phyloP scores from a whole-genome alignment of 2,329 filamentous ascomycete genomes.

The Sclerotinia nivalis region DNA sequence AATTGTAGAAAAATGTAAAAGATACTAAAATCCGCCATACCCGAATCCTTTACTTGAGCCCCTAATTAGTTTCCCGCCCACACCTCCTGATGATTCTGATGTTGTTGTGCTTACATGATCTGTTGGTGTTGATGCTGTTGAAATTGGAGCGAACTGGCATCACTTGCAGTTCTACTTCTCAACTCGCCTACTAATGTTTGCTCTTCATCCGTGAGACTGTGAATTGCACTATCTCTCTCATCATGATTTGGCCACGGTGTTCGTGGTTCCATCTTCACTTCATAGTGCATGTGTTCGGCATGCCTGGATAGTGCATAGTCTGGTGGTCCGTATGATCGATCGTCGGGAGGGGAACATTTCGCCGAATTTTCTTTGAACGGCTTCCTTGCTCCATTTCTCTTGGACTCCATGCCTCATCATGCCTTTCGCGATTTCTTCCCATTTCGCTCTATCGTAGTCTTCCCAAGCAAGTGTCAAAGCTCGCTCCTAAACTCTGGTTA shows the following conservation, averaged over 20 bases:
- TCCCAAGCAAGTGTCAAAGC: slow-evolving; percentile 40
- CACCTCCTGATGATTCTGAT: slow-evolving; percentile 17
- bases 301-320: slow-evolving; percentile 1
- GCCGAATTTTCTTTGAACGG: slow-evolving; percentile 41
- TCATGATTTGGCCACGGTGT: slow-evolving; percentile 9
- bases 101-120: slow-evolving; percentile 26
- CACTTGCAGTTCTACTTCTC: slow-evolving; percentile 28
- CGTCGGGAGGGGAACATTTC: slow-evolving; percentile 34
- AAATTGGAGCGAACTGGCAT: slow-evolving; percentile 27
- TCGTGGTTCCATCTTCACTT: slow-evolving; percentile 19
- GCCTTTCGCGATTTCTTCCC: slow-evolving; percentile 39
- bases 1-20: background rate
- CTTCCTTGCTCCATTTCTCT: slow-evolving; percentile 41
- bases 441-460: slow-evolving; percentile 40
- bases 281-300: background rate
- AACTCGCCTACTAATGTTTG: slow-evolving; percentile 27
- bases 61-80: slow-evolving; percentile 17
- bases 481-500: slow-evolving; percentile 34
- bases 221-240: slow-evolving; percentile 2
- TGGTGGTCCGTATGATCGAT: background rate
- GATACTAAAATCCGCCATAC: background rate
- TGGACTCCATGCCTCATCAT: slow-evolving; percentile 42
- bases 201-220: slow-evolving; percentile 16
- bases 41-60: background rate
- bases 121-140: slow-evolving; percentile 29